phyloP scores from a whole-genome alignment of 2,329 filamentous ascomycete genomes.

The Bipolaris cookei region DNA sequence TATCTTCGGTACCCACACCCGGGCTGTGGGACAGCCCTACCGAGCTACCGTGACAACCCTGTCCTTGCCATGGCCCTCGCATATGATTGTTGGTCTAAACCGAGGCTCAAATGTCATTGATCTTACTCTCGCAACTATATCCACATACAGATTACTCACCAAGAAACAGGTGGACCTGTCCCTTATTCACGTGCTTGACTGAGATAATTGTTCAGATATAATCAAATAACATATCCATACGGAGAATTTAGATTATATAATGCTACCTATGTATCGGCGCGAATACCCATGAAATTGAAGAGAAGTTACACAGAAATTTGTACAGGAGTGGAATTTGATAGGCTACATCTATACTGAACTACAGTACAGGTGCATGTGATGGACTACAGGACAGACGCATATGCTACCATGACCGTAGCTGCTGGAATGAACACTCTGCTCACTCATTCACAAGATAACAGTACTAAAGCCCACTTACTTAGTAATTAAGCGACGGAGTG shows the following conservation, averaged over 20 bases:
- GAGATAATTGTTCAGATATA: no score
- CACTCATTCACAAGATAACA: conserved; percentile 1
- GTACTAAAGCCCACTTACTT: conserved; percentile 13
- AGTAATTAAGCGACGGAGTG: no score
- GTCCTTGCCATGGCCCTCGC: not conserved
- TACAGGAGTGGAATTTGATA: not conserved
- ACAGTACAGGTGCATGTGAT: not conserved
- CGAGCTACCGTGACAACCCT: not conserved
- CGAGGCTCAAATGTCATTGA: no score
- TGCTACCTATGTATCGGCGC: no score
- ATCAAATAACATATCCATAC: no score
- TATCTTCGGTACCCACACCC: no score
- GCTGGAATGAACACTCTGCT: not conserved
- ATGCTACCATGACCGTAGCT: not conserved
- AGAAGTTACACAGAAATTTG: not conserved
- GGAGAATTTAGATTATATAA: no score
- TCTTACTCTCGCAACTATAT: not conserved
- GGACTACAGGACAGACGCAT: not conserved
- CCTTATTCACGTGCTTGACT: no score
- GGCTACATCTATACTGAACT: conserved; percentile 1
- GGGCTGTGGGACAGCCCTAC: not conserved
- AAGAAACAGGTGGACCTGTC: no score
- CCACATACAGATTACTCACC: not conserved
- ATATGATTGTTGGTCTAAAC: not conserved
- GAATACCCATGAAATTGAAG: not conserved